Evolutionary conservation across 2,329 filamentous ascomycete species (phyloP).

Genomic region (Aspergillus aculeatinus): DNA sequence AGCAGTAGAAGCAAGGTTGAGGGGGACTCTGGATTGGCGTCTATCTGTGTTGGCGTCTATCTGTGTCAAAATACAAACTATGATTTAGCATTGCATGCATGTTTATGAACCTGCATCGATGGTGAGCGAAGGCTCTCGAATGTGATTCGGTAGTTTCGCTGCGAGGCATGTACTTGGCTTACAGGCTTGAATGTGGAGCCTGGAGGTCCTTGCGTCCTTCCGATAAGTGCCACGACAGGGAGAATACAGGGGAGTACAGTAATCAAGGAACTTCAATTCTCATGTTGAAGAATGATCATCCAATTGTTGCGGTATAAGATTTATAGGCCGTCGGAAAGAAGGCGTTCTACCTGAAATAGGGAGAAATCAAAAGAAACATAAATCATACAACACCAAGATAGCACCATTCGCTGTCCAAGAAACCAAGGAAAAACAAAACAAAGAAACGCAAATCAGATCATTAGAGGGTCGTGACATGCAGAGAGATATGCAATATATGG

Average conservation of each 20-base stretch:
- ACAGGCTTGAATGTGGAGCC: too few species aligned
- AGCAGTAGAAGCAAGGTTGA: neutral
- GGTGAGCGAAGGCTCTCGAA: constrained; percentile 21
- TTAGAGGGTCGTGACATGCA: neutral
- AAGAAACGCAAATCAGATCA: neutral
- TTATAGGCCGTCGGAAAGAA: neutral
- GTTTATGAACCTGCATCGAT: neutral
- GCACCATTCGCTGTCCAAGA: neutral
- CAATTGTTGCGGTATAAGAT: neutral
- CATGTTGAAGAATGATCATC: neutral
- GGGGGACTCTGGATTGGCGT: neutral
- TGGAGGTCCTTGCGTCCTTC: too few species aligned
- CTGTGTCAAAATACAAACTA: neutral
- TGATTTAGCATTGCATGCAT: constrained; percentile 1
- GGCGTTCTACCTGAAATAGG: neutral
- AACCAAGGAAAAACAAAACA: too few species aligned
- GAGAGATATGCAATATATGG: neutral
- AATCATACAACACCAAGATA: neutral
- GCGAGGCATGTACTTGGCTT: neutral
- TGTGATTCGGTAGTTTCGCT: constrained; percentile 7
- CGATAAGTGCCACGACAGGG: too few species aligned
- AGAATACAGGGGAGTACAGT: too few species aligned
- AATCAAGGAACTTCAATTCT: too few species aligned
- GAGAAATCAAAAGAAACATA: neutral
- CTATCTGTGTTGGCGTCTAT: too few species aligned